These are phyloP conservation scores for Avena sativa DNA, from an alignment of 176 grass and related monocot species.

Conservation along the genomic window DNA sequence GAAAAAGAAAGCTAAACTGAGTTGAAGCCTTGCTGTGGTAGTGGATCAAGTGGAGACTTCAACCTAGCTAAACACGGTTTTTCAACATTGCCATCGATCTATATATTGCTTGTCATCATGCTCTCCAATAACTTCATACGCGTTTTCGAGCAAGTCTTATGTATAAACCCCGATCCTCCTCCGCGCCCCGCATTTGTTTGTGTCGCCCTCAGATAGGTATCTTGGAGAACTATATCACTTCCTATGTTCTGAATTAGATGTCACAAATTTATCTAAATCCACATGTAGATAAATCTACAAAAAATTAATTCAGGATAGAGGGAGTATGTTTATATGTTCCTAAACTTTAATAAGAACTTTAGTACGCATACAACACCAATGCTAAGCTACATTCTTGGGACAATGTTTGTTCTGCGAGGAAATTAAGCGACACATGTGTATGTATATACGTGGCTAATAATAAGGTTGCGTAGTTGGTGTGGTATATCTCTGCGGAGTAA, in stretches of 20 bases:
- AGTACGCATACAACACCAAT: no score
- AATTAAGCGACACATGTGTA: neutral
- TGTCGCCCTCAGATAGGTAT: neutral
- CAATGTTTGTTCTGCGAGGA: neutral
- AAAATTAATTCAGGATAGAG: no score
- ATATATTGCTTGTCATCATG: constrained; percentile 48
- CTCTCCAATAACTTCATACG: constrained; percentile 40
- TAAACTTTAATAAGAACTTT: no score
- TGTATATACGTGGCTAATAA: neutral
- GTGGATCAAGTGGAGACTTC: constrained; percentile 52
- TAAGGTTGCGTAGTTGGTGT: neutral
- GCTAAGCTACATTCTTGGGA: neutral
- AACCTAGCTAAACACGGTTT: constrained; percentile 38
- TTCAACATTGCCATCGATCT: constrained; percentile 50
- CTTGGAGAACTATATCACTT: neutral
- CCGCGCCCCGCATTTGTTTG: constrained; percentile 14
- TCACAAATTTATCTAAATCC: no score
- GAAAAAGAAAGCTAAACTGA: constrained; percentile 26
- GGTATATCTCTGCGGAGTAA: neutral
- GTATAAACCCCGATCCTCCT: constrained; percentile 25
- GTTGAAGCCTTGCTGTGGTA: constrained; percentile 48
- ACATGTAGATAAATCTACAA: no score
- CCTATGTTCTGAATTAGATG: no score
- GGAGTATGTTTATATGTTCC: no score
- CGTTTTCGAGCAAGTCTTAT: constrained; percentile 38